These are phyloP conservation scores for Lipomyces anomalus DNA, from an alignment of 805 yeast genomes.

Conservation along the genomic window DNA sequence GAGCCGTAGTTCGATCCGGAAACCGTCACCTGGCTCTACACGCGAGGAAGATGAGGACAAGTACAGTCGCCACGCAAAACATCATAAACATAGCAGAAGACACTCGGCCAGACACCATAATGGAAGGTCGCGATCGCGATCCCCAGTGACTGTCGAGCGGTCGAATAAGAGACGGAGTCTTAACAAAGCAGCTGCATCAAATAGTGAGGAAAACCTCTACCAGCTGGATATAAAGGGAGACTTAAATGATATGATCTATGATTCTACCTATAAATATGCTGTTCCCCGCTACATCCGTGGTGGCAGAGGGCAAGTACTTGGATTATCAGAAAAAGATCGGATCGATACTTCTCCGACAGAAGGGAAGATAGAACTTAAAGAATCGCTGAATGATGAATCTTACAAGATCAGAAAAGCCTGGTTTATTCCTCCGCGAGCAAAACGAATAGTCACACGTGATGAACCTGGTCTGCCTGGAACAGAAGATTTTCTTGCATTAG, in stretches of 20 bases:
- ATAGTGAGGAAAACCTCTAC: too few species aligned
- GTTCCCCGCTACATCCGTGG: conserved; percentile 9
- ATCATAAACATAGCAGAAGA: too few species aligned
- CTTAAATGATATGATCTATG: conserved; percentile 6
- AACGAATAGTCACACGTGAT: conserved; percentile 1
- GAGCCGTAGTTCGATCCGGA: too few species aligned
- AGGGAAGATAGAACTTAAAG: background rate
- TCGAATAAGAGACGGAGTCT: too few species aligned
- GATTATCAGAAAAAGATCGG: conserved; percentile 5
- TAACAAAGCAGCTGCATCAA: too few species aligned
- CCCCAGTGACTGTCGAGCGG: too few species aligned
- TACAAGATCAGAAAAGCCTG: background rate
- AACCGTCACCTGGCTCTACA: too few species aligned
- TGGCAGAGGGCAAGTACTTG: conserved; percentile 15
- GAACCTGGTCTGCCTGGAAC: background rate
- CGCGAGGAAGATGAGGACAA: too few species aligned
- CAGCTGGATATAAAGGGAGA: conserved; percentile 8
- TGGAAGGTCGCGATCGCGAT: too few species aligned
- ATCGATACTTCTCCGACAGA: background rate
- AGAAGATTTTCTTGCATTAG: background rate
- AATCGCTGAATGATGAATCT: background rate
- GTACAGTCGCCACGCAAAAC: too few species aligned
- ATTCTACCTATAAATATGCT: conserved; percentile 6
- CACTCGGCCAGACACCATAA: too few species aligned
- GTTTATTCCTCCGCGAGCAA: conserved; percentile 1